Evolutionary conservation across 345 rosid genomes (phyloP), one percentile per base, ranked within the genome.

Genomic region (Arabidopsis arenosa): DNA sequence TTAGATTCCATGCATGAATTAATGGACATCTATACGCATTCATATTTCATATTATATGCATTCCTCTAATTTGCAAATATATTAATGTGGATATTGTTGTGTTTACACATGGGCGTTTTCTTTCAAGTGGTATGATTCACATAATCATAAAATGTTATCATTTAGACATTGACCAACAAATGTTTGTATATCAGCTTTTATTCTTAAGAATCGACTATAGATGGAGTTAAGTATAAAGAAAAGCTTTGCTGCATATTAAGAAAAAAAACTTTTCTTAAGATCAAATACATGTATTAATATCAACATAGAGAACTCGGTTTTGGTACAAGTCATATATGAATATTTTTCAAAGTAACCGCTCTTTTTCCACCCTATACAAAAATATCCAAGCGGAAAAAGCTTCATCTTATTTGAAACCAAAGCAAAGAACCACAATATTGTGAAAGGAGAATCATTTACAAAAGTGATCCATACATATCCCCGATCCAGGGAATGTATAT

Each of bases 1-100:
- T 79, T 82, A 77, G 85, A 87, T 87, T 82, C 85, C 89, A 79
- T 67, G 43, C 74, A 78, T 67, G 67, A 57, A 63, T 63, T 77
- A 40, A 58, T 72, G 40, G 45, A 48, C 41, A 57, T 70, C 18
- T 71, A 63, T 30, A 53, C 26, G 15, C 35, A 39, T 67, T 35
- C 18, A 57, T 60, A 15, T 69, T 67, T 35, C 18, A 57, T 60
- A 15, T 69, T 39, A 53, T 49, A 40, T 62, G 49, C 55, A 35
- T 44, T 61, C 55, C 47, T 49, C 32, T 37, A 11, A 17, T 56
- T 64, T 36, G 12, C 23, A 57, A 13, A 59, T 57, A 60, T 61
- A 66, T 18, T 18, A 39, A 39, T 65, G 55, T 57, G 48, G 64
- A 32, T 71, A 65, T 78, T 5, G 41, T 68, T 63, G 30, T 65